Conservation (phyloP, 1,284 basidiomycete genomes). For the Trichosporon ovoides region DNA sequence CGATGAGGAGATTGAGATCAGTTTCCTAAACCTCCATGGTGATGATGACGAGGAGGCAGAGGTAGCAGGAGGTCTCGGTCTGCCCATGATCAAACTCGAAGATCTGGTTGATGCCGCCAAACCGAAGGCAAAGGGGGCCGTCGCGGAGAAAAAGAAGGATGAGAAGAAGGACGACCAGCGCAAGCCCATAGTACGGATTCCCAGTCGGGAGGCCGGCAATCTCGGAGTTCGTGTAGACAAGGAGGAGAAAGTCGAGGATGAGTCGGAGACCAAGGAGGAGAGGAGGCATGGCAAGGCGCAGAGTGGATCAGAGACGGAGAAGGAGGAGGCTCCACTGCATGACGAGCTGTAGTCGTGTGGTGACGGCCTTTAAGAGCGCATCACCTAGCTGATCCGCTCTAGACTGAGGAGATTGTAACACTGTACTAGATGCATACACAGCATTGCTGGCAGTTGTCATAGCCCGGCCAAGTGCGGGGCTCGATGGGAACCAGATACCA, state of each 20-base stretch:
- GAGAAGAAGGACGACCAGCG: neutral
- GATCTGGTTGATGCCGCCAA: neutral
- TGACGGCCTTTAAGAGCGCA: no score
- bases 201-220: neutral
- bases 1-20: neutral
- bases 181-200: neutral
- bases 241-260: neutral
- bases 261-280: neutral
- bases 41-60: neutral
- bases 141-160: no score
- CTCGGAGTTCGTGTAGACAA: neutral
- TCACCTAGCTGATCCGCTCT: neutral
- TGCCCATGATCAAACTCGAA: neutral
- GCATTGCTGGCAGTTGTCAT: neutral
- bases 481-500: slow-evolving; percentile 3
- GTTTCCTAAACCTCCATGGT: neutral
- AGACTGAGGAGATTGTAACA: neutral
- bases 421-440: slow-evolving; percentile 24
- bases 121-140: no score
- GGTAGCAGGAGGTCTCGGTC: neutral
- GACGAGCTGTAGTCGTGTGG: slow-evolving; percentile 10
- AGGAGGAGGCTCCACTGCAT: neutral
- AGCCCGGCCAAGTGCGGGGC: neutral
- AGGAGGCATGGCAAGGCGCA: neutral
- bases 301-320: neutral